Evolutionary conservation across 2,329 filamentous ascomycete genomes (phyloP).

Genomic region (Fusarium mangiferae): DNA sequence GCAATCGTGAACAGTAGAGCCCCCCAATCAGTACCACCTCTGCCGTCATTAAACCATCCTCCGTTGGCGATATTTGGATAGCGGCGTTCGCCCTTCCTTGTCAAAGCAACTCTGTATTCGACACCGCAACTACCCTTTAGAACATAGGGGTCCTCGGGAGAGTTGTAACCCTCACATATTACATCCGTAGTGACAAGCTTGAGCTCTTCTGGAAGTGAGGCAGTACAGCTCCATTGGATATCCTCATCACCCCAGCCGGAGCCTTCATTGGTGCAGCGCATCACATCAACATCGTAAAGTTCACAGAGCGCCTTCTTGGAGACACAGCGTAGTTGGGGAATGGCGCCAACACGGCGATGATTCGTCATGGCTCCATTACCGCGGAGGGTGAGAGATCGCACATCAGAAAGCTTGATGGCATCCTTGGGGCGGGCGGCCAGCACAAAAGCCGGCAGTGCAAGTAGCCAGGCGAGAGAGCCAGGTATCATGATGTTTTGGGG

Average conservation of each 20-base stretch:
- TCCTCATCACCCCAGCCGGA: constrained; percentile 81
- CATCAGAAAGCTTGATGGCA: constrained; percentile 67
- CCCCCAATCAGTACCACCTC: constrained; percentile 47
- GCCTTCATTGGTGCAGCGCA: constrained; percentile 92
- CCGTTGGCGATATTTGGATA: constrained; percentile 67
- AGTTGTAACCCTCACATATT: constrained; percentile 87
- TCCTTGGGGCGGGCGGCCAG: constrained; percentile 53
- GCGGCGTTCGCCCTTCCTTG: constrained; percentile 76
- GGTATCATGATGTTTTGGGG: constrained; percentile 44
- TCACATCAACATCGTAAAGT: constrained; percentile 79
- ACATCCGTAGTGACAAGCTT: constrained; percentile 88
- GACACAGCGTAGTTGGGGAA: constrained; percentile 83
- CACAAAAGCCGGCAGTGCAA: constrained; percentile 43
- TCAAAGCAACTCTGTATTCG: constrained; percentile 85
- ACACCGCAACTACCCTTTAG: constrained; percentile 92
- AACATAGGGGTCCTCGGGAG: constrained; percentile 82
- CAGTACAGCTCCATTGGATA: constrained; percentile 89
- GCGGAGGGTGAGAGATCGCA: constrained; percentile 83
- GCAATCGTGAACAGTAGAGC: constrained; percentile 67
- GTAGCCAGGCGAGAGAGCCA: constrained; percentile 30
- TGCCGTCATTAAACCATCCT: constrained; percentile 48
- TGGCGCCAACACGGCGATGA: constrained; percentile 77
- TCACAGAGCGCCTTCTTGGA: constrained; percentile 72
- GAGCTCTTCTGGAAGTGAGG: constrained; percentile 68
- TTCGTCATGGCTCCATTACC: constrained; percentile 72